Evolutionary conservation across 495 filamentous ascomycete species (phyloP).

Genomic region (Podospora australis): DNA sequence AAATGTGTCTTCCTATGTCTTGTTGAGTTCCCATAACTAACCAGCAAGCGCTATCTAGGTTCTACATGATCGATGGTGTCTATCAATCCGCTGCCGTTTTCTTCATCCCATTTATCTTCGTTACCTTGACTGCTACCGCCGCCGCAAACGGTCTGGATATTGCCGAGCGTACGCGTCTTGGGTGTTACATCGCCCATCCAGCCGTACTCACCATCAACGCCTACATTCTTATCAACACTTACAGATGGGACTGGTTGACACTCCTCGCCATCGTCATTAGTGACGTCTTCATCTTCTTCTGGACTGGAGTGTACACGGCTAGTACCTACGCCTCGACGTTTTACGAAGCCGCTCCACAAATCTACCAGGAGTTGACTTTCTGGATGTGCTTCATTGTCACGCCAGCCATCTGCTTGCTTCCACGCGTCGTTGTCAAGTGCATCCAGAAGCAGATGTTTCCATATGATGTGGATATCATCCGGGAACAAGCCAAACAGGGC

Average conservation of each 20-base stretch:
- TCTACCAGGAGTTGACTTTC: slow-evolving; percentile 75
- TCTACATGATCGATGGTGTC: slow-evolving; percentile 90
- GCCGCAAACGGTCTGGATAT: slow-evolving; percentile 64
- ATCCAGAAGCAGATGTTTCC: slow-evolving; percentile 92
- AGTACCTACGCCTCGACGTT: slow-evolving; percentile 59
- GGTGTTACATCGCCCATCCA: slow-evolving; percentile 71
- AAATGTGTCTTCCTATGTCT: too few relatives aligned
- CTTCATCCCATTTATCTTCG: slow-evolving; percentile 84
- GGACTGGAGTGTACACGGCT: slow-evolving; percentile 88
- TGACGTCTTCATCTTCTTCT: slow-evolving; percentile 85
- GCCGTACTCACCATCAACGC: slow-evolving; percentile 81
- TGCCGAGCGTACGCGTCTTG: slow-evolving; percentile 71
- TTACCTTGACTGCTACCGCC: slow-evolving; percentile 58
- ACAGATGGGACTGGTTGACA: slow-evolving; percentile 96
- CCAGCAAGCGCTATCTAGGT: slow-evolving; percentile 42
- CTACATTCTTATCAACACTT: slow-evolving; percentile 93
- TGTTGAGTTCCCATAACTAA: background rate
- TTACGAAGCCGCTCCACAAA: slow-evolving; percentile 69
- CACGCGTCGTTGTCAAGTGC: slow-evolving; percentile 76
- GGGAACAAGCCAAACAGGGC: slow-evolving; percentile 79
- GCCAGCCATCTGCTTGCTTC: slow-evolving; percentile 70
- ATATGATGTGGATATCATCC: slow-evolving; percentile 89
- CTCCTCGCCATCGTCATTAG: slow-evolving; percentile 73
- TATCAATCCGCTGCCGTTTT: slow-evolving; percentile 92
- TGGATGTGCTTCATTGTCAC: slow-evolving; percentile 77